A percentile compares a stretch with the other conserved stretches of the same genome.
Evolutionary conservation across 345 rosid genomes (phyloP).

Genomic region (Geranium rotundifolium): DNA sequence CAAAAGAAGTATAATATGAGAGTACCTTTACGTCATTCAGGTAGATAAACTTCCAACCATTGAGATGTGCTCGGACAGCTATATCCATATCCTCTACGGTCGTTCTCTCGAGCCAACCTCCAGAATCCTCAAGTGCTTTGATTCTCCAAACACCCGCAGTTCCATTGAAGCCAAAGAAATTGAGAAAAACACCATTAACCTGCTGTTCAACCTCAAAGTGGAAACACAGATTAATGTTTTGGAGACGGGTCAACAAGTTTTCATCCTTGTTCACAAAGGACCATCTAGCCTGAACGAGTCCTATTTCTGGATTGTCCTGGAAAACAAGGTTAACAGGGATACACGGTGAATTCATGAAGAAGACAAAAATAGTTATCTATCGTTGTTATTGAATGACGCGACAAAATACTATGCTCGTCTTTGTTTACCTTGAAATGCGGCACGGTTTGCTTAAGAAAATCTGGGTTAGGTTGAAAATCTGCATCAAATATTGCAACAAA

Average conservation of each 20-base stretch:
- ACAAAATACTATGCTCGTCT: constrained; percentile 1
- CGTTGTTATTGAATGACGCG: background rate
- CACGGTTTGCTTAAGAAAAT: constrained; percentile 58
- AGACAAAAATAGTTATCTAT: too few species aligned
- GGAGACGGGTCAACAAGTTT: constrained; percentile 77
- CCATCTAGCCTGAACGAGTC: constrained; percentile 81
- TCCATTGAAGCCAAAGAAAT: constrained; percentile 85
- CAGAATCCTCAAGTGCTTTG: constrained; percentile 76
- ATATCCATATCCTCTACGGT: constrained; percentile 89
- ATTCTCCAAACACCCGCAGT: constrained; percentile 91
- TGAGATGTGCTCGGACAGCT: constrained; percentile 80
- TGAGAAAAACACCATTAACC: constrained; percentile 63
- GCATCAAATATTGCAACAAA: constrained; percentile 84
- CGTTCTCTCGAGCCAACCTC: constrained; percentile 90
- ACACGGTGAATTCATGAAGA: background rate
- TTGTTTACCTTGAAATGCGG: constrained; percentile 64
- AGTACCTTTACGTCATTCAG: constrained; percentile 73
- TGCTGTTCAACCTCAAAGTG: constrained; percentile 87
- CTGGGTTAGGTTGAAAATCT: constrained; percentile 69
- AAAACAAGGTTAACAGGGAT: constrained; percentile 7
- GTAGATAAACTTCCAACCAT: constrained; percentile 78
- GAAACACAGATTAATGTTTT: constrained; percentile 67
- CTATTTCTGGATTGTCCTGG: constrained; percentile 58
- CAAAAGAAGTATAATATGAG: background rate
- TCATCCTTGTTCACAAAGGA: constrained; percentile 76